These are phyloP conservation scores for Boletellus sp. DNA, from an alignment of 768 basidiomycete species.

Conservation along the genomic window DNA sequence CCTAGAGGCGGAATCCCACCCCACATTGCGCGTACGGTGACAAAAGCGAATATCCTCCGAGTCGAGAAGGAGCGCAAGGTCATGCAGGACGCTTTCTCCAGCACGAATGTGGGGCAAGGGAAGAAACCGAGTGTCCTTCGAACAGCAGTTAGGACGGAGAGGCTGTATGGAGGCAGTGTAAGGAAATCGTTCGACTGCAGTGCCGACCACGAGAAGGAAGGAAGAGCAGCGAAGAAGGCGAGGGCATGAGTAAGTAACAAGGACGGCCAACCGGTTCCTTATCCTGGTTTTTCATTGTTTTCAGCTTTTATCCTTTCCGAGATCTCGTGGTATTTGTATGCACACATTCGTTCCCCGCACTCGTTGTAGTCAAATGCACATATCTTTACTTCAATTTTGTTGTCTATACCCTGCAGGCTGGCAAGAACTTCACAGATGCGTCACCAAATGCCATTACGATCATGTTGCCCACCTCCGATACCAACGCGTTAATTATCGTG, in stretches of 20 bases:
- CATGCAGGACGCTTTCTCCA: slow-evolving; percentile 13
- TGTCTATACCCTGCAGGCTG: no score
- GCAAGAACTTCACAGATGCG: no score
- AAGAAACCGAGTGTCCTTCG: slow-evolving; percentile 30
- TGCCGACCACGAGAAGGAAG: slow-evolving; percentile 70
- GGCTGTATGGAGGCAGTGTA: neutral
- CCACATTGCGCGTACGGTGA: slow-evolving; percentile 28
- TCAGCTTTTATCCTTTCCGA: slow-evolving; percentile 9
- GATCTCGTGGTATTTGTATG: neutral
- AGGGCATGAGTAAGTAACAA: slow-evolving; percentile 3
- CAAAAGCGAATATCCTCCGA: slow-evolving; percentile 24
- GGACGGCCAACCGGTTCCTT: neutral
- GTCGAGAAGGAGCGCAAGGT: slow-evolving; percentile 23
- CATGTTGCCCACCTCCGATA: no score
- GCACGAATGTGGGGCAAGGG: neutral
- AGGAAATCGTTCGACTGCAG: slow-evolving; percentile 57
- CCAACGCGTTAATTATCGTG: no score
- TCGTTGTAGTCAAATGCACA: neutral
- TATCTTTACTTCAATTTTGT: neutral
- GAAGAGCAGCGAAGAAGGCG: slow-evolving; percentile 15
- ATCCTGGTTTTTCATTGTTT: neutral
- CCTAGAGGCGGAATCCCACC: slow-evolving; percentile 33
- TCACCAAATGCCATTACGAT: no score
- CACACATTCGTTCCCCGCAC: slow-evolving; percentile 15
- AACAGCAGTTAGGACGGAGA: neutral